A percentile compares a stretch with the other conserved stretches of the same genome.
Evolutionary conservation across 2,329 filamentous ascomycete species (phyloP).

Genomic region (Fusarium sp.): DNA sequence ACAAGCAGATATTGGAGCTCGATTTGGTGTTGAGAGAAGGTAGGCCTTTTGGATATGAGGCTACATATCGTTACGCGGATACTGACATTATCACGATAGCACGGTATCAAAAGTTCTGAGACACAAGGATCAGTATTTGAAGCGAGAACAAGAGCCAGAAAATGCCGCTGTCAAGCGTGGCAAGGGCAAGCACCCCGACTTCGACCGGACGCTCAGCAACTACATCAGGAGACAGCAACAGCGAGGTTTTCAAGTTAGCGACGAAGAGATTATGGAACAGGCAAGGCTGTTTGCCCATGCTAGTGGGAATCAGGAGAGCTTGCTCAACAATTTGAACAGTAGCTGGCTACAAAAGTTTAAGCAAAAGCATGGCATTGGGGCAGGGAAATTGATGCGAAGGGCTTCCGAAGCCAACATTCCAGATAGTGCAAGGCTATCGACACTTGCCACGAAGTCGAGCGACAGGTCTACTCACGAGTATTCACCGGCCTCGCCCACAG

Average conservation of each 20-base stretch:
- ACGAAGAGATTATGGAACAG: slow-evolving; percentile 86
- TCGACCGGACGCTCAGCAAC: slow-evolving; percentile 88
- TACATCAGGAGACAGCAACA: slow-evolving; percentile 87
- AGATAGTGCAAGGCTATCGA: slow-evolving; percentile 69
- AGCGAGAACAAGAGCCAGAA: slow-evolving; percentile 78
- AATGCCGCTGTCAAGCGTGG: slow-evolving; percentile 77
- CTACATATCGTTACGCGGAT: slow-evolving; percentile 38
- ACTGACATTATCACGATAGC: slow-evolving; percentile 60
- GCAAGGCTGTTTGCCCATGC: slow-evolving; percentile 83
- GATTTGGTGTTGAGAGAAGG: slow-evolving; percentile 98
- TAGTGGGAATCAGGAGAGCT: slow-evolving; percentile 73
- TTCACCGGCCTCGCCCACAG: slow-evolving; percentile 78
- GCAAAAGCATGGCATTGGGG: slow-evolving; percentile 76
- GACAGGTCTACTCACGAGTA: slow-evolving; percentile 64
- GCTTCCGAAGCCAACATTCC: slow-evolving; percentile 77
- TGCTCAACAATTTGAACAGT: slow-evolving; percentile 75
- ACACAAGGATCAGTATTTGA: slow-evolving; percentile 93
- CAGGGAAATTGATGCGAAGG: slow-evolving; percentile 62
- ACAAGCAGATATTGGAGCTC: slow-evolving; percentile 94
- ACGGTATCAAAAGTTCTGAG: slow-evolving; percentile 98
- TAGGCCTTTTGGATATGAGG: slow-evolving; percentile 57
- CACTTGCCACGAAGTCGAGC: slow-evolving; percentile 48
- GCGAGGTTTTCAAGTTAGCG: slow-evolving; percentile 77
- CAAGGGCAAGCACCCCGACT: slow-evolving; percentile 88
- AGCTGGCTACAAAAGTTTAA: slow-evolving; percentile 97